Base-by-base conservation (phyloP, 805 yeast species). In the Pichia occidentalis region DNA sequence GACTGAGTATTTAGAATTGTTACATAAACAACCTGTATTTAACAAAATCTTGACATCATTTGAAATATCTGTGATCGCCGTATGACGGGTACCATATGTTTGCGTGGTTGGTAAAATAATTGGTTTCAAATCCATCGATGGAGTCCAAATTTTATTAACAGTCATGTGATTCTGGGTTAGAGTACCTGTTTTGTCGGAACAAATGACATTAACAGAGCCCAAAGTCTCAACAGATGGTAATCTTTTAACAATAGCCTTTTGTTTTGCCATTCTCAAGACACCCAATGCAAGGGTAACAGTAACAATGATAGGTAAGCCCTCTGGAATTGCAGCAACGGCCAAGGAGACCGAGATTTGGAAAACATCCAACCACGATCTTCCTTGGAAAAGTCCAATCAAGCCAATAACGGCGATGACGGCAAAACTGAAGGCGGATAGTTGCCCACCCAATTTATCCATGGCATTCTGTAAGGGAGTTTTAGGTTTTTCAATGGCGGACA, bases 241-340 rank as follows among this genome's bases (percentile, higher is more conserved):
- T 50, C 97, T 75, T 54, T 88, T 83, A 36, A 92, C 95, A 56
- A 92, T 92, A 3, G 97, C 98, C 52, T 82, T 84, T 50, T 87
- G 80, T 37, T 76, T 77, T 5, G 98, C 97, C 98, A 92, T 92
- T 64, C 97, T 73, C 49, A 92, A 68, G 30, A 92, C 98, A 34
- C 98, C 98, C 17, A 92, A 68, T 0, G 98, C 99, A 46, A 92
- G 68, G 0, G 98, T 92, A 8, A 92, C 98, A 5, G 99, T 90
- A 28, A 92, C 98, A 58, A 92, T 92, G 52, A 92, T 92, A 1
- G 99, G 98, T 49, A 92, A 72, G 38, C 99, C 99, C 62, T 92
- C 99, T 5, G 99, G 99, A 51, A 92, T 92, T 4, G 98, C 98
- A 35, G 99, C 99, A 14, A 92, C 99, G 3, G 98, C 99, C 45